Conservation (phyloP, 164 flowering plant genomes). For the Euptelea pleiosperma region DNA sequence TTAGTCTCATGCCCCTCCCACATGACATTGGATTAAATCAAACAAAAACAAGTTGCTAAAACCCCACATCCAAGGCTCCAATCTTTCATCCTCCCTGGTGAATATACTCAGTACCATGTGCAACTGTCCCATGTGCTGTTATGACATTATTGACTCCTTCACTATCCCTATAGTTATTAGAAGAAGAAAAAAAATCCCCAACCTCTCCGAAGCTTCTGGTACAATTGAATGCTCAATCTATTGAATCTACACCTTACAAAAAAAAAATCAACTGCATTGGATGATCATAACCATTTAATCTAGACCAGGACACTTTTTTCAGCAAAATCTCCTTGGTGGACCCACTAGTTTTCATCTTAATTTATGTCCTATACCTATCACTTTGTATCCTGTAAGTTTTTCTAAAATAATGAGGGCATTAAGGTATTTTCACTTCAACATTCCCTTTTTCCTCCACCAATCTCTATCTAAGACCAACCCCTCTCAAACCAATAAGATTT, state of each 20-base stretch:
- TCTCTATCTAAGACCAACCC: constrained; percentile 4
- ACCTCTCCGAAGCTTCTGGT: not conserved
- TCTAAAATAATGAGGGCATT: constrained; percentile 16
- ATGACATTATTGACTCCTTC: constrained; percentile 12
- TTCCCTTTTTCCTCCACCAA: constrained; percentile 1
- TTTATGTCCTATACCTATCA: no score
- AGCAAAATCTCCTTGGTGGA: not conserved
- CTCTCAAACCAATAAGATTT: constrained; percentile 20
- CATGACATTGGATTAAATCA: constrained; percentile 2
- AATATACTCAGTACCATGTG: constrained; percentile 8
- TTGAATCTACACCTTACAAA: no score
- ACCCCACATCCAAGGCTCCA: not conserved
- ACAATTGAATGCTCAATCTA: no score
- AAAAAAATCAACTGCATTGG: no score
- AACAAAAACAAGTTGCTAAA: no score
- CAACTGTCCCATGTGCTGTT: constrained; percentile 42
- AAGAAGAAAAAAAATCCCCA: not conserved
- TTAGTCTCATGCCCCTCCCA: not conserved
- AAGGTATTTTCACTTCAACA: constrained; percentile 8
- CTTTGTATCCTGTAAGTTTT: no score
- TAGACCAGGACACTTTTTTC: no score
- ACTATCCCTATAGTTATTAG: not conserved
- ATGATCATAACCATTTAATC: not conserved
- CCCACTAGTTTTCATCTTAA: no score
- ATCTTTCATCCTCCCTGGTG: no score